Evolutionary conservation across 2,329 filamentous ascomycete species (phyloP), one percentile per base, ranked within the genome.

Genomic region (Karstenula rhodostoma): DNA sequence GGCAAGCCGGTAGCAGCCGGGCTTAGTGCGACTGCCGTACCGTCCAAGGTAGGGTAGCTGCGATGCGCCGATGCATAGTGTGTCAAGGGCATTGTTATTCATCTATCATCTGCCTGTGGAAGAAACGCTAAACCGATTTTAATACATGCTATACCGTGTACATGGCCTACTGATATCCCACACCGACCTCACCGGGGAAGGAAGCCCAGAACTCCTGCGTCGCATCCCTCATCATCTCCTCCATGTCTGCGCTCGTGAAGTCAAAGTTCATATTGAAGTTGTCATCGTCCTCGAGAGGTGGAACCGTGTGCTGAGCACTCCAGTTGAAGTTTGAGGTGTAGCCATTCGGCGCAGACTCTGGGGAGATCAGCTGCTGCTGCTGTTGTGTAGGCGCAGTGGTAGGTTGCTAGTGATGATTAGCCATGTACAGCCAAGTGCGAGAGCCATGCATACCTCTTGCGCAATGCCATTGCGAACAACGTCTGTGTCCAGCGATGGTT

Each of bases 121-220:
- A 44, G 7, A 19, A 33, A 32, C 9, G 9, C 27, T 32, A 10
- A 13, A 49, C 12, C 8, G 4, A 22, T 12, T 5, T 19, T 19
- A 0, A 25, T 49, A 49, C 47, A 49, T 44, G 33, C 25, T 33
- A 19, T 51, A 40, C 33, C 12, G 33, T 49, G 27, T 33, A 33
- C 27, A 47, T 4, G 9, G 17, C 25, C 35, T 25, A 63, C 40
- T 60, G 57, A 58, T 72, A 75, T 4, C 71, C 74, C 22, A 72
- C 73, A 19, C 75, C 76, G 6, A 78, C 77, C 53, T 79, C 76
- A 4, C 77, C 76, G 0, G 76, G 76, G 50, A 79, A 78, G 23
- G 72, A 73, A 15, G 69, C 75, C 76, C 77, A 79, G 42, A 79
- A 79, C 7, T 78, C 77, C 57, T 78, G 75, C 29, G 77, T 78